Conservation (phyloP, 2,329 filamentous ascomycete species). For the Alternaria triticimaculans region DNA sequence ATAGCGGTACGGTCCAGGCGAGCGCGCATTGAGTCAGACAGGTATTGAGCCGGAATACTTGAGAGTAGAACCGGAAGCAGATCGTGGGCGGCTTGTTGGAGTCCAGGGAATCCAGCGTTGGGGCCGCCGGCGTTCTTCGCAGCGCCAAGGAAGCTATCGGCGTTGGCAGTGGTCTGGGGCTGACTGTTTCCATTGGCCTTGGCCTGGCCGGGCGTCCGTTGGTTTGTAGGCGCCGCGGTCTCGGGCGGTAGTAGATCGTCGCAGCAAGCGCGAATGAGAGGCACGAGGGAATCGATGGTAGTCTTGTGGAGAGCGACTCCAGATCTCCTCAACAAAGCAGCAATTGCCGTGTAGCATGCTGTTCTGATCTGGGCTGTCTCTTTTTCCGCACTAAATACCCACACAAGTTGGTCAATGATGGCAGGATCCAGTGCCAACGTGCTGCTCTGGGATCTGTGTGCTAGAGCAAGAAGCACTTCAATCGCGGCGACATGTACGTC, state of each 20-base stretch:
- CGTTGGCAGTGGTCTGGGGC: slow-evolving; percentile 62
- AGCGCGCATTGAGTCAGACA: slow-evolving; percentile 74
- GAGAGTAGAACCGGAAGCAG: slow-evolving; percentile 70
- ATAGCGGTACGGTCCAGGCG: slow-evolving; percentile 84
- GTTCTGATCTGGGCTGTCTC: slow-evolving; percentile 62
- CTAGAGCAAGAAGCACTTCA: slow-evolving; percentile 64
- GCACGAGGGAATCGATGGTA: slow-evolving; percentile 67
- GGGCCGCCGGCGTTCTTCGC: slow-evolving; percentile 40
- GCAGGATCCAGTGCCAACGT: slow-evolving; percentile 67
- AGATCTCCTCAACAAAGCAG: slow-evolving; percentile 64
- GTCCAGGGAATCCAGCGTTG: slow-evolving; percentile 50
- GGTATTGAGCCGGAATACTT: slow-evolving; percentile 67
- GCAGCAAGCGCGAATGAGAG: slow-evolving; percentile 73
- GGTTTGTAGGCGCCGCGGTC: slow-evolving; percentile 42
- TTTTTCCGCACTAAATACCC: slow-evolving; percentile 68
- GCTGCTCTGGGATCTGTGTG: slow-evolving; percentile 64
- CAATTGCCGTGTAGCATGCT: slow-evolving; percentile 66
- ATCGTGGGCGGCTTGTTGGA: slow-evolving; percentile 63
- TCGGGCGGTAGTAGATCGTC: slow-evolving; percentile 69
- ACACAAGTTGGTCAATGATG: slow-evolving; percentile 73
- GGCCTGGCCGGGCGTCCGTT: slow-evolving; percentile 47
- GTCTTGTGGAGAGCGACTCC: slow-evolving; percentile 73
- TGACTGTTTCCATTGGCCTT: slow-evolving; percentile 49
- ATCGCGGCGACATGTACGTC: slow-evolving; percentile 76
- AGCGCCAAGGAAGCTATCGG: slow-evolving; percentile 71